Percentiles rank a stretch among this genome's conserved stretches.
These are phyloP conservation scores for Phytophthora tentaculata DNA, from an alignment of 352 stramenopile species.

Conservation along the genomic window DNA sequence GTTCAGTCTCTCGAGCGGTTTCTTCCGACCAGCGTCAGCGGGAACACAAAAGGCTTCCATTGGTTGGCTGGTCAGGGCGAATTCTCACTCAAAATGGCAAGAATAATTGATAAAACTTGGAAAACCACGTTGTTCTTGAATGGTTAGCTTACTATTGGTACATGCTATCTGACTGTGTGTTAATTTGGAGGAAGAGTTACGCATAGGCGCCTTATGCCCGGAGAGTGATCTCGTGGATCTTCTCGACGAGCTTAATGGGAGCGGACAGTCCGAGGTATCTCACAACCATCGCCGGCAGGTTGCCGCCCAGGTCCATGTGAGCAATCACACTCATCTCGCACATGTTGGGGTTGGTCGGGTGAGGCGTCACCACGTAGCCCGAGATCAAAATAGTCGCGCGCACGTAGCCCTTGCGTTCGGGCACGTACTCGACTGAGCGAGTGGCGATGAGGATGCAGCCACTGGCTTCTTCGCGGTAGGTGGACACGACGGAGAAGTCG, in stretches of 20 bases:
- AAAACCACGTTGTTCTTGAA: constrained; percentile 21
- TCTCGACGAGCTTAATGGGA: constrained; percentile 86
- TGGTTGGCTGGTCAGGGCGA: background rate
- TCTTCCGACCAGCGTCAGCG: constrained; percentile 27
- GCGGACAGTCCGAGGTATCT: constrained; percentile 77
- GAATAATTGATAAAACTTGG: constrained; percentile 4
- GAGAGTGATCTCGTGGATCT: constrained; percentile 57
- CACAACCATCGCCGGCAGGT: constrained; percentile 73
- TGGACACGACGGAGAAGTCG: constrained; percentile 78
- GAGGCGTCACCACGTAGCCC: constrained; percentile 72
- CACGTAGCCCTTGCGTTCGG: constrained; percentile 54
- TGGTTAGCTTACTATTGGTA: constrained; percentile 37
- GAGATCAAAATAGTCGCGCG: constrained; percentile 63
- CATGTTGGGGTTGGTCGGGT: constrained; percentile 62
- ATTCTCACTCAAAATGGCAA: background rate
- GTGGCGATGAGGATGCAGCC: constrained; percentile 76
- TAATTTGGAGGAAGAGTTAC: constrained; percentile 16
- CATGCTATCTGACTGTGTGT: constrained; percentile 33
- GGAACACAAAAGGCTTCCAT: background rate
- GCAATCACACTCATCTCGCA: constrained; percentile 76
- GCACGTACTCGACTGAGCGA: constrained; percentile 69
- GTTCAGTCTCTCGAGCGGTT: constrained; percentile 30
- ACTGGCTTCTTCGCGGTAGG: constrained; percentile 48
- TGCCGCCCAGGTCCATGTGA: constrained; percentile 81
- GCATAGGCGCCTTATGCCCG: constrained; percentile 25